Conservation (phyloP, 1,284 basidiomycete genomes). For the Schizophyllum commune region DNA sequence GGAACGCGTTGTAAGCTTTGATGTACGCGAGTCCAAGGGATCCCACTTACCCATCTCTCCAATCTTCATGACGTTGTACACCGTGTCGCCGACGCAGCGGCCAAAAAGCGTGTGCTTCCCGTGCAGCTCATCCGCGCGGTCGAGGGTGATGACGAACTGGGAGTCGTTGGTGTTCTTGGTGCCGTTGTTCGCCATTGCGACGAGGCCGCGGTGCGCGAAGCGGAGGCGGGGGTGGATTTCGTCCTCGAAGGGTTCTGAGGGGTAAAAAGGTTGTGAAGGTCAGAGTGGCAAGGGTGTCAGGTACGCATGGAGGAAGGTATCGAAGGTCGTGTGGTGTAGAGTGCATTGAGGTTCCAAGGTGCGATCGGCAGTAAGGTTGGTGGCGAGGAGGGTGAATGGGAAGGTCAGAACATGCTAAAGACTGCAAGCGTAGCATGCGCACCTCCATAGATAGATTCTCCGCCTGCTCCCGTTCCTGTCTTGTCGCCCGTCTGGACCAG, state of each 20-base stretch:
- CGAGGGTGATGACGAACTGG: conserved; percentile 89
- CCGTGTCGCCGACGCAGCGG: conserved; percentile 71
- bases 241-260: conserved; percentile 79
- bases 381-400: not conserved
- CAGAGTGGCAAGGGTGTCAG: not conserved
- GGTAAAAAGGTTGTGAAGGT: not conserved
- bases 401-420: not conserved
- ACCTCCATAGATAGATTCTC: conserved; percentile 90
- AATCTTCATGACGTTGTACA: conserved; percentile 89
- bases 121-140: conserved; percentile 82
- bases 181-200: conserved; percentile 92
- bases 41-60: conserved; percentile 69
- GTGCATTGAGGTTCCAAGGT: no score
- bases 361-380: no score
- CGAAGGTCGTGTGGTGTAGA: no score
- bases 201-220: conserved; percentile 79
- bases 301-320: no score
- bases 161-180: conserved; percentile 80
- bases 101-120: conserved; percentile 89
- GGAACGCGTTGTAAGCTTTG: not conserved
- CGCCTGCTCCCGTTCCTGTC: conserved; percentile 86
- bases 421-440: conserved; percentile 17
- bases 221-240: conserved; percentile 89
- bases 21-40: no score
- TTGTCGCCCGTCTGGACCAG: conserved; percentile 94